phyloP scores from a whole-genome alignment of 2,329 filamentous ascomycete genomes.

The Paracamarosporium sp. region DNA sequence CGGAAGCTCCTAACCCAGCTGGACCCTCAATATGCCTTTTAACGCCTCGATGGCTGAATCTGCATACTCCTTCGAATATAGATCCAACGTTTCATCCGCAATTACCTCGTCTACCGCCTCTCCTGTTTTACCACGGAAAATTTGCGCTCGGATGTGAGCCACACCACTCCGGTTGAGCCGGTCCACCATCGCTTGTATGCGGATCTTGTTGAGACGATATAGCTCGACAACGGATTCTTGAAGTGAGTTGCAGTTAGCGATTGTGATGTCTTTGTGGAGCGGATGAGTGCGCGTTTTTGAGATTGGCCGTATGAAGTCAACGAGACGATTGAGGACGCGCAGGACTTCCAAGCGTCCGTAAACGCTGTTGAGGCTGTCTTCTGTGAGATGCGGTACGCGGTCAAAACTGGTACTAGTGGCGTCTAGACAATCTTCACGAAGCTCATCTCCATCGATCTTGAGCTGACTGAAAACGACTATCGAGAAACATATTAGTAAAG shows the following conservation, averaged over 20 bases:
- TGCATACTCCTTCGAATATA: conserved; percentile 37
- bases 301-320: not conserved
- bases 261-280: not conserved
- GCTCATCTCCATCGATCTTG: not conserved
- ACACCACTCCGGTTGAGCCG: conserved; percentile 27
- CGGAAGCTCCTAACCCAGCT: conserved; percentile 31
- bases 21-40: conserved; percentile 40
- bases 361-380: not conserved
- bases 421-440: not conserved
- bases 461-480: not conserved
- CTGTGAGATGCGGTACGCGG: not conserved
- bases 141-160: conserved; percentile 28
- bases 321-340: not conserved
- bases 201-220: not conserved
- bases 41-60: conserved; percentile 40
- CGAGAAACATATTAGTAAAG: not conserved
- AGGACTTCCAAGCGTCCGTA: conserved; percentile 3
- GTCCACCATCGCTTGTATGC: conserved; percentile 12
- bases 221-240: not conserved
- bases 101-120: conserved; percentile 26
- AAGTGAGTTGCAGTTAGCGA: not conserved
- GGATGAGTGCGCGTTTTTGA: not conserved
- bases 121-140: conserved; percentile 31
- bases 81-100: conserved; percentile 26
- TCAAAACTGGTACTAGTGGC: not conserved